Base-by-base conservation (phyloP, 1,284 basidiomycete genomes). In the Rhodofomes roseus region DNA sequence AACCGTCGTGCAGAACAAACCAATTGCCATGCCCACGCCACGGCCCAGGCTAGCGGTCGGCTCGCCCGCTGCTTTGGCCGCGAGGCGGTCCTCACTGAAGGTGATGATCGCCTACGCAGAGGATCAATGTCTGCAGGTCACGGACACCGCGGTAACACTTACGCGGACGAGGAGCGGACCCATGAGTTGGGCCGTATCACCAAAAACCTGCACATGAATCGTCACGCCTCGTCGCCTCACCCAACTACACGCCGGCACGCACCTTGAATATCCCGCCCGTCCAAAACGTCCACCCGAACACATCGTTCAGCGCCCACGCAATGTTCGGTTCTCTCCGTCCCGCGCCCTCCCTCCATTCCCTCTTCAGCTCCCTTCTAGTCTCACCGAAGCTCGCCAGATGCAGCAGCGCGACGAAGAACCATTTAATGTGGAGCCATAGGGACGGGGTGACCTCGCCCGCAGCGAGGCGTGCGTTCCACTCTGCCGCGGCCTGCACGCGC, bases 21-120 rank as follows among this genome's bases (percentile, higher is more conserved):
- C 89, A 54, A 92, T 74, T 0, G 88, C 86, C 80, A 92, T 84
- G 2, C 80, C 90, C 29, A 92, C 77, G 0, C 91, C 91, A 3
- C 79, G 74, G 0, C 89, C 88, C 57, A 91, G 73, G 56, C 77
- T 76, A 0, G 87, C 83, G 9, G 65, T 62, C 7, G 71, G 66
- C 37, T 65, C 61, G 0, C 77, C 77, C 1, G 68, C 69, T 34
- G 66, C 62, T 40, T 69, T 68, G 6, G 74, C 75, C 8, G 70
- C 71, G 55, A 72, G 70, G 62, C 80, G 77, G 46, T 79, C 78
- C 70, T 86, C 80, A 7, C 82, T 79, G 65, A 88, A 91, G 60
- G 84, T 82, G 70, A 92, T 92, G 65, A 92, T 81, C 0, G 82
- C 77, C 79, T 84, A 50, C 41, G 34, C 36, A 39, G 23, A 8